Conservation (phyloP, 2,329 filamentous ascomycete species). For the Madurella fahalii region DNA sequence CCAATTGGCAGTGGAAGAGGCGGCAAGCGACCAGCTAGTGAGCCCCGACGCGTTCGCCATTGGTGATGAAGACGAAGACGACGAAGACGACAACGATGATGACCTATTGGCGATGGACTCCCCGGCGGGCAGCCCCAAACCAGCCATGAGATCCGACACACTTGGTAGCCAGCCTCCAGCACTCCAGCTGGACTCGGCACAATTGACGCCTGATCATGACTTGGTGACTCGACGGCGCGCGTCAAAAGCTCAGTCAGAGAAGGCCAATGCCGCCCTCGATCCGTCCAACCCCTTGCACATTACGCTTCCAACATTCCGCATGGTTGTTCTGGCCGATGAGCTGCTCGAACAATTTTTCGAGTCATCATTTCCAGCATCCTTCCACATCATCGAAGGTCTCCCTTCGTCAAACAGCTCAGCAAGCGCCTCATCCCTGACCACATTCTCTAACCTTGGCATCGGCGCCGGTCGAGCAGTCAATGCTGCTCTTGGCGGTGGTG, state of each 20-base stretch:
- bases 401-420: constrained; percentile 45
- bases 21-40: constrained; percentile 30
- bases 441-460: constrained; percentile 71
- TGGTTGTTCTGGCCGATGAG: constrained; percentile 96
- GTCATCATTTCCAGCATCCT: constrained; percentile 86
- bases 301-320: constrained; percentile 94
- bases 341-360: constrained; percentile 96
- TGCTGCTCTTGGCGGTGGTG: constrained; percentile 36
- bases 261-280: constrained; percentile 86
- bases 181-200: constrained; percentile 22
- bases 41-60: constrained; percentile 63
- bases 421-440: constrained; percentile 65
- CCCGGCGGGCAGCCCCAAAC: constrained; percentile 39
- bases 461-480: constrained; percentile 43
- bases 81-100: constrained; percentile 42
- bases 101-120: constrained; percentile 60
- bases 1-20: constrained; percentile 27
- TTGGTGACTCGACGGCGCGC: constrained; percentile 36
- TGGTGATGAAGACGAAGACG: constrained; percentile 64
- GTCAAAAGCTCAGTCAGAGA: constrained; percentile 65
- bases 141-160: constrained; percentile 23
- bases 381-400: constrained; percentile 73
- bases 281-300: constrained; percentile 92
- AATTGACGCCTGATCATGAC: constrained; percentile 21
- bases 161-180: constrained; percentile 21